These are phyloP conservation scores for Eragrostis curvula DNA, from an alignment of 176 grass and related monocot species.

Conservation along the genomic window DNA sequence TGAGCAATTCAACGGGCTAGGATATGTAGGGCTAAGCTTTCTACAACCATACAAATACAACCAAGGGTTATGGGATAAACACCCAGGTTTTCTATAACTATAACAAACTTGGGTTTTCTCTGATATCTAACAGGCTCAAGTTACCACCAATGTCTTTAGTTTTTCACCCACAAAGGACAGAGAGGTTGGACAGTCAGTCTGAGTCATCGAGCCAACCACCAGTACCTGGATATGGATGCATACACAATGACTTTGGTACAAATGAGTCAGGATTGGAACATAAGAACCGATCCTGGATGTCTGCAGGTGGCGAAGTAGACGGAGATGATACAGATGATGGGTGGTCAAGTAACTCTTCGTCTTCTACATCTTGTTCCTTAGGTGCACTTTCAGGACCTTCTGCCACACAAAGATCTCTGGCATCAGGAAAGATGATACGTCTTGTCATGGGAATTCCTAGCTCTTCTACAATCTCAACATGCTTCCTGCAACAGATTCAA, in stretches of 20 bases:
- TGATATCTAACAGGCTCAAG: not conserved
- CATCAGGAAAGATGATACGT: slow-evolving; percentile 71
- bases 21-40: not conserved
- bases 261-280: slow-evolving; percentile 34
- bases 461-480: slow-evolving; percentile 50
- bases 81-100: not conserved
- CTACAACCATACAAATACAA: not conserved
- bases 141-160: not conserved
- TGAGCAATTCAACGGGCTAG: not conserved
- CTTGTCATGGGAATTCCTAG: slow-evolving; percentile 56
- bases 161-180: not conserved
- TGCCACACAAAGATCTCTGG: not conserved
- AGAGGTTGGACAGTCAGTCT: slow-evolving; percentile 30
- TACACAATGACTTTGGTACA: slow-evolving; percentile 34
- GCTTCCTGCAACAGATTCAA: slow-evolving; percentile 61
- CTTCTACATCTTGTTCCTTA: not conserved
- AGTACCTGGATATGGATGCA: slow-evolving; percentile 40
- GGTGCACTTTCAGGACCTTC: slow-evolving; percentile 7
- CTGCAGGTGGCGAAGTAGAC: not conserved
- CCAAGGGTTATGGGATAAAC: not conserved
- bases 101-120: not conserved
- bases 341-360: not conserved
- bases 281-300: not conserved
- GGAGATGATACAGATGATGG: not conserved
- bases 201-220: slow-evolving; percentile 53